A percentile compares a stretch with the other conserved stretches of the same genome.
These are phyloP conservation scores for Lepidium aucheri DNA, from an alignment of 345 rosid genomes.

Conservation along the genomic window DNA sequence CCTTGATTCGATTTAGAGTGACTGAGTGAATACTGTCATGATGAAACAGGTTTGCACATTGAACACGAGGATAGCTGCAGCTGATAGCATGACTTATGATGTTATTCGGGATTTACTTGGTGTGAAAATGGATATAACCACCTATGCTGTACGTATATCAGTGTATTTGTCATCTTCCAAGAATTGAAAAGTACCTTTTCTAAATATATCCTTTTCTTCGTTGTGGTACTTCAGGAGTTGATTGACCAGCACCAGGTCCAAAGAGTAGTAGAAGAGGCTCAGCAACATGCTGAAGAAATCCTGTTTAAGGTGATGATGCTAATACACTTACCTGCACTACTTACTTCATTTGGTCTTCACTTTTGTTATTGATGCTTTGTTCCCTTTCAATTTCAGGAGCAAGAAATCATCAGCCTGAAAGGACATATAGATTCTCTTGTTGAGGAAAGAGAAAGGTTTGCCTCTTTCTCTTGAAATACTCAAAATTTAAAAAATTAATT, in stretches of 20 bases:
- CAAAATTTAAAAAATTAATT: too few species aligned
- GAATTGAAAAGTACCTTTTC: background rate
- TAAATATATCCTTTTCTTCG: background rate
- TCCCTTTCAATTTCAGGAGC: slow-evolving; percentile 39
- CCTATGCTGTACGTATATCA: slow-evolving; percentile 64
- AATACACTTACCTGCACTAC: background rate
- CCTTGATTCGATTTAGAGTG: slow-evolving; percentile 4
- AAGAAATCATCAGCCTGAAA: slow-evolving; percentile 51
- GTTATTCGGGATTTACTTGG: slow-evolving; percentile 91
- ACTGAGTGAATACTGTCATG: slow-evolving; percentile 1
- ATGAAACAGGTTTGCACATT: slow-evolving; percentile 58
- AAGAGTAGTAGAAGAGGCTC: slow-evolving; percentile 59
- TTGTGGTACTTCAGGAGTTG: slow-evolving; percentile 48
- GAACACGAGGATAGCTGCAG: slow-evolving; percentile 75
- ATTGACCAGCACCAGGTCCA: slow-evolving; percentile 68
- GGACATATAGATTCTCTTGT: slow-evolving; percentile 44
- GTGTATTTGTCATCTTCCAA: background rate
- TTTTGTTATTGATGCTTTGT: slow-evolving; percentile 4
- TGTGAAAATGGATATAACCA: slow-evolving; percentile 76
- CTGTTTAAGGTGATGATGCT: slow-evolving; percentile 48
- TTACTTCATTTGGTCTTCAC: background rate
- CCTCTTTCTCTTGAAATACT: background rate
- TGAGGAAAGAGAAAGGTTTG: slow-evolving; percentile 74
- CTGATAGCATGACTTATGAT: slow-evolving; percentile 97
- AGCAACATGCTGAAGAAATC: slow-evolving; percentile 57